These are phyloP conservation scores for Kazachstania sp. DNA, from an alignment of 1,139 yeast genomes.

Conservation along the genomic window DNA sequence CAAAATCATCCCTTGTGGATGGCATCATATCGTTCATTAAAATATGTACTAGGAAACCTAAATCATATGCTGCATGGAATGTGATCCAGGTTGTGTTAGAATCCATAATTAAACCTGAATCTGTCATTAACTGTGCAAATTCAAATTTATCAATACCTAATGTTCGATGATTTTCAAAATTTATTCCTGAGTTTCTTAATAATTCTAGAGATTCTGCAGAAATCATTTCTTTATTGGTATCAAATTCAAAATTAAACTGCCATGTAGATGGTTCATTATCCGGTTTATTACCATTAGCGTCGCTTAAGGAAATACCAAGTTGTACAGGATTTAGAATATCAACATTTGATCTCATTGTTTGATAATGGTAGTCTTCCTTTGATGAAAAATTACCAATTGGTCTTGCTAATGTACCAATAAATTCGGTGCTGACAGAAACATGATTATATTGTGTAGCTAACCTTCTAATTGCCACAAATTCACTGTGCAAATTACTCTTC, in stretches of 20 bases:
- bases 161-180: slow-evolving; percentile 64
- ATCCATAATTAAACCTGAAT: slow-evolving; percentile 76
- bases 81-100: slow-evolving; percentile 77
- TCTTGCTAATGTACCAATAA: slow-evolving; percentile 92
- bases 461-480: slow-evolving; percentile 65
- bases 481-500: slow-evolving; percentile 75
- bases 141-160: slow-evolving; percentile 73
- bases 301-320: slow-evolving; percentile 77
- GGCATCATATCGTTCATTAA: slow-evolving; percentile 75
- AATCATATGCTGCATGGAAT: slow-evolving; percentile 90
- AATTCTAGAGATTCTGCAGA: slow-evolving; percentile 67
- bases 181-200: slow-evolving; percentile 74
- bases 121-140: slow-evolving; percentile 78
- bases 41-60: slow-evolving; percentile 78
- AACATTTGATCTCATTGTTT: slow-evolving; percentile 84
- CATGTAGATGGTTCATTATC: slow-evolving; percentile 72
- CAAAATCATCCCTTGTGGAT: slow-evolving; percentile 68
- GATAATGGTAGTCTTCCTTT: slow-evolving; percentile 89
- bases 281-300: slow-evolving; percentile 66
- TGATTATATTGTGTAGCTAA: slow-evolving; percentile 61
- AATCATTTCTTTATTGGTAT: slow-evolving; percentile 69
- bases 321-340: slow-evolving; percentile 82
- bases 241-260: slow-evolving; percentile 91
- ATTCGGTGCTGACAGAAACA: slow-evolving; percentile 79
- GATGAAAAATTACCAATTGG: slow-evolving; percentile 94